Percentiles rank a stretch among this genome's conserved stretches.
phyloP scores from a whole-genome alignment of 805 yeast genomes.

The Yamadazyma sp. region DNA sequence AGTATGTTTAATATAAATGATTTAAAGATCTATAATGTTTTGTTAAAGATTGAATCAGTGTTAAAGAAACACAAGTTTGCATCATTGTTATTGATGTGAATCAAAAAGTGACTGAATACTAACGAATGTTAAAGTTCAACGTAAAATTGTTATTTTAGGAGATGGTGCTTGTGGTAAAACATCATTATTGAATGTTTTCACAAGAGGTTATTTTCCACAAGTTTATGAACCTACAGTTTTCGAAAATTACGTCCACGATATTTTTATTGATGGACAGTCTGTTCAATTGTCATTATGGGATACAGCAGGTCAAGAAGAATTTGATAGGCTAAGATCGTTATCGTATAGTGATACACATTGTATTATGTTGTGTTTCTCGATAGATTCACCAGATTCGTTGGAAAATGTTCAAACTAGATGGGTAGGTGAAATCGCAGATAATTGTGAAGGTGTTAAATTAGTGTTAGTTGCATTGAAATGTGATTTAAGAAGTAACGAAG shows the following conservation, averaged over 20 bases:
- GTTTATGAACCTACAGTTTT: conserved; percentile 98
- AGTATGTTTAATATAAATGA: conserved; percentile 27
- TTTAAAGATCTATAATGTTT: no score
- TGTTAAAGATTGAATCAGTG: no score
- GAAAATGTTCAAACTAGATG: conserved; percentile 94
- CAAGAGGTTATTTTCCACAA: conserved; percentile 96
- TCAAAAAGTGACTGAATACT: no score
- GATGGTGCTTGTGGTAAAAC: conserved; percentile 99
- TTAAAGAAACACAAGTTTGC: no score
- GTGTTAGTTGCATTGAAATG: conserved; percentile 94
- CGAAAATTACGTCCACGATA: conserved; percentile 96
- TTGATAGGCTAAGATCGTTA: conserved; percentile 87
- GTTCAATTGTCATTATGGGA: conserved; percentile 95
- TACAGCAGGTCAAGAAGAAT: conserved; percentile 99
- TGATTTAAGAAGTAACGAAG: conserved; percentile 76
- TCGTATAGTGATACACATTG: conserved; percentile 96
- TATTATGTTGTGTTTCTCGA: conserved; percentile 92
- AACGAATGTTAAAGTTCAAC: conserved; percentile 56
- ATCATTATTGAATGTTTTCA: conserved; percentile 88
- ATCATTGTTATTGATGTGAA: no score
- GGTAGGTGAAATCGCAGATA: conserved; percentile 96
- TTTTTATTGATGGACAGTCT: conserved; percentile 90
- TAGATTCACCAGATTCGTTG: conserved; percentile 89
- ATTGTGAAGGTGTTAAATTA: conserved; percentile 93
- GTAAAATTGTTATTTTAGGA: conserved; percentile 91